A percentile compares a stretch with the other conserved stretches of the same genome.
Evolutionary conservation across 1,284 basidiomycete species (phyloP).

Genomic region (Sporisorium iseilematis-ciliati): DNA sequence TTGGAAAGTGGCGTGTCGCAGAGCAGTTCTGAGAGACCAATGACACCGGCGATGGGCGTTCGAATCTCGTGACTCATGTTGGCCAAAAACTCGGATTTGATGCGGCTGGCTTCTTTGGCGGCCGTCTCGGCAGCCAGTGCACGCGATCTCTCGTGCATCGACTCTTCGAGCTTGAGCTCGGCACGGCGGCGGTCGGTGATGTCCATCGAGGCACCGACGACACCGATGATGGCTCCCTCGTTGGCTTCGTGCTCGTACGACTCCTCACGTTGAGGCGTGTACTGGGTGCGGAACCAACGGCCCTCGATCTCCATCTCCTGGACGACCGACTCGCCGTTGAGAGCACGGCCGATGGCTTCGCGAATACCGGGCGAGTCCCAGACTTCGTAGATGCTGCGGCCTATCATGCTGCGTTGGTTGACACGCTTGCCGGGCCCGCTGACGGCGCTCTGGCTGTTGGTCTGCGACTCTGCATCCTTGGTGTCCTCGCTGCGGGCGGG

Average conservation of each 20-base stretch:
- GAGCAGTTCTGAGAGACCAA: constrained; percentile 69
- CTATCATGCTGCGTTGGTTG: constrained; percentile 56
- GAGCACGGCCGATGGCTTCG: constrained; percentile 54
- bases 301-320: constrained; percentile 66
- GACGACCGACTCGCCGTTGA: constrained; percentile 59
- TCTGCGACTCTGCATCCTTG: constrained; percentile 49
- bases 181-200: constrained; percentile 68
- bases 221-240: constrained; percentile 63
- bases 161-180: constrained; percentile 65
- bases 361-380: constrained; percentile 60
- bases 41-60: constrained; percentile 70
- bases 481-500: constrained; percentile 37
- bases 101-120: constrained; percentile 73
- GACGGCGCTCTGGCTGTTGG: constrained; percentile 52
- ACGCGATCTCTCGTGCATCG: constrained; percentile 65
- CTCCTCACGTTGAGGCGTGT: constrained; percentile 59
- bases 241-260: constrained; percentile 44
- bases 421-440: constrained; percentile 43
- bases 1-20: constrained; percentile 67
- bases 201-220: constrained; percentile 70
- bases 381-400: constrained; percentile 58
- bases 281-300: constrained; percentile 65
- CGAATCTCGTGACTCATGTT: constrained; percentile 72
- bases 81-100: constrained; percentile 71
- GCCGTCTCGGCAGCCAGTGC: constrained; percentile 69